Conservation (phyloP, 78 protist genomes). For the Speleostelium caveatum region DNA sequence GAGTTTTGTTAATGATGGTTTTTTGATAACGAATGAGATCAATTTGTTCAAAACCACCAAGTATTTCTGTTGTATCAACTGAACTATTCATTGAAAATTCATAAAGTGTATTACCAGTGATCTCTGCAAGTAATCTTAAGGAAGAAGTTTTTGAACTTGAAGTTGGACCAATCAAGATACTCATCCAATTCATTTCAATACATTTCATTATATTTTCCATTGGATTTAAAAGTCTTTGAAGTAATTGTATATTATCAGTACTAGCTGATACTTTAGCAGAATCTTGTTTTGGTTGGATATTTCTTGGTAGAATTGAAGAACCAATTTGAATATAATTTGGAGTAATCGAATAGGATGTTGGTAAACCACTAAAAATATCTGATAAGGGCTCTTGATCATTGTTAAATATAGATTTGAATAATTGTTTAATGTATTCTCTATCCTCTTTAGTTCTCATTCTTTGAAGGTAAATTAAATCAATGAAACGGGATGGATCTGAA, state of each 20-base stretch:
- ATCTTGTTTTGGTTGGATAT: not conserved
- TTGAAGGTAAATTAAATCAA: constrained; percentile 90
- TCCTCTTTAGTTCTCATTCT: constrained; percentile 93
- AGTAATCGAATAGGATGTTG: constrained; percentile 55
- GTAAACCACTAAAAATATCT: not conserved
- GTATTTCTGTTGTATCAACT: constrained; percentile 93
- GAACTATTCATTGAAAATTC: constrained; percentile 91
- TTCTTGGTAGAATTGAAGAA: constrained; percentile 13
- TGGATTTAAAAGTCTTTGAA: constrained; percentile 66
- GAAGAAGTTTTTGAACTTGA: constrained; percentile 93
- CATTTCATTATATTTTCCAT: constrained; percentile 77
- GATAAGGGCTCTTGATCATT: not conserved
- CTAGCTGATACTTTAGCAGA: not conserved
- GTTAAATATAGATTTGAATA: constrained; percentile 77
- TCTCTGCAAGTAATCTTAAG: constrained; percentile 87
- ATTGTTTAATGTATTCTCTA: constrained; percentile 39
- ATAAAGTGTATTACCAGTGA: constrained; percentile 86
- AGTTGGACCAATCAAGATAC: constrained; percentile 90
- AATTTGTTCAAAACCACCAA: constrained; percentile 95
- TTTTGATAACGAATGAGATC: constrained; percentile 83
- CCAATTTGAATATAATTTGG: constrained; percentile 76
- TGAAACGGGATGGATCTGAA: constrained; percentile 44
- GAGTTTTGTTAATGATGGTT: not conserved
- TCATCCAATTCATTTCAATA: constrained; percentile 88
- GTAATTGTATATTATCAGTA: not conserved